Evolutionary conservation across 2,329 filamentous ascomycete genomes (phyloP).

Genomic region (Colletotrichum abscissum): DNA sequence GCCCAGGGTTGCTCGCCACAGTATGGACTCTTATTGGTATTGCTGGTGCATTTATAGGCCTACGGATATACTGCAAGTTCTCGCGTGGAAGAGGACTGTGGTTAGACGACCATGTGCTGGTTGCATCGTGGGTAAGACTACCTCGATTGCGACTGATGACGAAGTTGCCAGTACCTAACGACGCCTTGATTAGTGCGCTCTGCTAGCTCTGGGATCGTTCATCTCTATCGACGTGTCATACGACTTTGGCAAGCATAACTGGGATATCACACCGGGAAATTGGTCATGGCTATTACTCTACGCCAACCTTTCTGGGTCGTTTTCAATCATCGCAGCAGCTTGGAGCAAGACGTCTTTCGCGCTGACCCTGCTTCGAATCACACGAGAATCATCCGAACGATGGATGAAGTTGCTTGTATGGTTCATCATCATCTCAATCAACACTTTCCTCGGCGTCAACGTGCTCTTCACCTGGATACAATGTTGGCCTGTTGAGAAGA

Average conservation of each 20-base stretch:
- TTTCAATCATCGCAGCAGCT: conserved; percentile 39
- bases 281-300: conserved; percentile 33
- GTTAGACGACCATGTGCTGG: conserved; percentile 37
- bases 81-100: conserved; percentile 32
- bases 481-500: conserved; percentile 41
- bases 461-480: conserved; percentile 42
- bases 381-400: conserved; percentile 32
- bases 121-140: conserved; percentile 37
- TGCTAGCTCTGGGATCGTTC: conserved; percentile 25
- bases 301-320: conserved; percentile 35
- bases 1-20: conserved; percentile 21
- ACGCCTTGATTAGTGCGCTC: conserved; percentile 1
- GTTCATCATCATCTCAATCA: conserved; percentile 41
- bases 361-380: conserved; percentile 43
- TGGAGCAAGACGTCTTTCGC: conserved; percentile 45
- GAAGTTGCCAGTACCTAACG: background rate
- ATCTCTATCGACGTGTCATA: conserved; percentile 27
- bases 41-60: conserved; percentile 32
- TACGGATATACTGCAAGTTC: conserved; percentile 39
- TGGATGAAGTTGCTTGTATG: conserved; percentile 41
- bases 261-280: conserved; percentile 27
- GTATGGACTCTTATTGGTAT: conserved; percentile 28
- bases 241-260: conserved; percentile 35
- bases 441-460: conserved; percentile 38
- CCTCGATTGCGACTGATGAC: no score